Conservation (phyloP, 805 yeast genomes). For the Yamadazyma endophytica region DNA sequence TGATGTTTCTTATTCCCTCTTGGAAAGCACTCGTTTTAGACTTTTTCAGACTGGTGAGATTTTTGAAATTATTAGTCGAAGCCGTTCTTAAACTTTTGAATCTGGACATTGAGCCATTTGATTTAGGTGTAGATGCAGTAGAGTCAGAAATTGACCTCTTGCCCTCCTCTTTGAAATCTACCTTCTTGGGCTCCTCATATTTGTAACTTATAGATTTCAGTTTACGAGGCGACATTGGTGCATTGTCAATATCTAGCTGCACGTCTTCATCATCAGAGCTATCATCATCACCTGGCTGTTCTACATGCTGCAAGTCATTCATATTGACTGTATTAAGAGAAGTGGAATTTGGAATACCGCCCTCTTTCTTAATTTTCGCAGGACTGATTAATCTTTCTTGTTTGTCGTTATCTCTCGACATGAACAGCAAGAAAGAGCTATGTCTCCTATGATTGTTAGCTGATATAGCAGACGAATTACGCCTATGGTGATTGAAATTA, state of each 20-base stretch:
- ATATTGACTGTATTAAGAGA: neutral
- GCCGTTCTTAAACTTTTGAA: constrained; percentile 51
- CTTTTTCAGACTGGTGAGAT: constrained; percentile 47
- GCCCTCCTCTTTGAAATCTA: constrained; percentile 13
- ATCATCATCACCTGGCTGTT: constrained; percentile 1
- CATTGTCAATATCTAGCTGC: constrained; percentile 28
- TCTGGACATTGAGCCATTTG: constrained; percentile 24
- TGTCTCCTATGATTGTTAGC: constrained; percentile 49
- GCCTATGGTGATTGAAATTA: constrained; percentile 18
- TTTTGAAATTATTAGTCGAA: constrained; percentile 48
- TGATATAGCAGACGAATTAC: constrained; percentile 23
- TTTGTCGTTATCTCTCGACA: constrained; percentile 28
- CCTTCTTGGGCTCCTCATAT: constrained; percentile 6
- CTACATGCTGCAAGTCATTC: neutral
- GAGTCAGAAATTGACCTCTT: constrained; percentile 33
- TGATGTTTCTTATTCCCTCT: constrained; percentile 78
- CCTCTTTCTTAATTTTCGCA: constrained; percentile 19
- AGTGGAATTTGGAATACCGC: neutral
- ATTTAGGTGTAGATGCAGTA: constrained; percentile 9
- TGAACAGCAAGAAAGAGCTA: constrained; percentile 55
- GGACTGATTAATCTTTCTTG: constrained; percentile 20
- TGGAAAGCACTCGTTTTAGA: constrained; percentile 73
- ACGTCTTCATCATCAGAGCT: constrained; percentile 5
- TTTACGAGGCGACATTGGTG: constrained; percentile 33
- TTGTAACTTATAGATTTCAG: constrained; percentile 19